Evolutionary conservation across 768 basidiomycete genomes (phyloP).

Genomic region (Trametes cingulata): DNA sequence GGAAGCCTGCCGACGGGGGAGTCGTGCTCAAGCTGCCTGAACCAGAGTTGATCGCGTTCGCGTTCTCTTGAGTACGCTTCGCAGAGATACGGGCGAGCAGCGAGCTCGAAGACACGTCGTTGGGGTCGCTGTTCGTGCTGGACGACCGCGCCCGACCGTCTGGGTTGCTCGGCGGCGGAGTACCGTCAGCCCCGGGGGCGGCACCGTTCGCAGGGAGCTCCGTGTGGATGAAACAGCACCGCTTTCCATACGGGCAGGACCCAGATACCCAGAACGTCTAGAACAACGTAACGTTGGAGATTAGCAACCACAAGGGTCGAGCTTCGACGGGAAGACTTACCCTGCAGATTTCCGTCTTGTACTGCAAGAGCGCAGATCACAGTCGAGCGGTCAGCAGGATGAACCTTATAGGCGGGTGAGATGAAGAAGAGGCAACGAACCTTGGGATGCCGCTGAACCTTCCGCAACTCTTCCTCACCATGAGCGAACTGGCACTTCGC

Average conservation of each 20-base stretch:
- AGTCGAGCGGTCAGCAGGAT: conserved; percentile 22
- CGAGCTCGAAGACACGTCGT: conserved; percentile 67
- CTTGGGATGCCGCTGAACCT: conserved; percentile 87
- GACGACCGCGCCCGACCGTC: conserved; percentile 66
- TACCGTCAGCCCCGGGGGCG: conserved; percentile 52
- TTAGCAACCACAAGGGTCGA: background rate
- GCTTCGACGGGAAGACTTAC: conserved; percentile 43
- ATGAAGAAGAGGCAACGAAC: conserved; percentile 40
- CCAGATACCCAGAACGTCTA: conserved; percentile 95
- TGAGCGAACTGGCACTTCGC: conserved; percentile 93
- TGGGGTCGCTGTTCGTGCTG: conserved; percentile 77
- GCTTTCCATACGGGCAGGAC: conserved; percentile 88
- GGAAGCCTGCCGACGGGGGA: conserved; percentile 45
- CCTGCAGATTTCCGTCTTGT: conserved; percentile 93
- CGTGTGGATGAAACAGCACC: conserved; percentile 94
- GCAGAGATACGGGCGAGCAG: conserved; percentile 76
- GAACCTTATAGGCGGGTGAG: background rate
- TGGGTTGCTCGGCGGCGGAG: conserved; percentile 46
- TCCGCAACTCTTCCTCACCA: conserved; percentile 84
- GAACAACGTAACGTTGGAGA: conserved; percentile 1
- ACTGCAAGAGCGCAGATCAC: conserved; percentile 44
- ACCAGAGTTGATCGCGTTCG: conserved; percentile 33
- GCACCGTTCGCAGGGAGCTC: conserved; percentile 70
- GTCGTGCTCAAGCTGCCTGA: conserved; percentile 39
- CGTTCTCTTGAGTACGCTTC: conserved; percentile 55